These are phyloP conservation scores for Baorangia bicolor DNA, from an alignment of 768 basidiomycete genomes.

Conservation along the genomic window DNA sequence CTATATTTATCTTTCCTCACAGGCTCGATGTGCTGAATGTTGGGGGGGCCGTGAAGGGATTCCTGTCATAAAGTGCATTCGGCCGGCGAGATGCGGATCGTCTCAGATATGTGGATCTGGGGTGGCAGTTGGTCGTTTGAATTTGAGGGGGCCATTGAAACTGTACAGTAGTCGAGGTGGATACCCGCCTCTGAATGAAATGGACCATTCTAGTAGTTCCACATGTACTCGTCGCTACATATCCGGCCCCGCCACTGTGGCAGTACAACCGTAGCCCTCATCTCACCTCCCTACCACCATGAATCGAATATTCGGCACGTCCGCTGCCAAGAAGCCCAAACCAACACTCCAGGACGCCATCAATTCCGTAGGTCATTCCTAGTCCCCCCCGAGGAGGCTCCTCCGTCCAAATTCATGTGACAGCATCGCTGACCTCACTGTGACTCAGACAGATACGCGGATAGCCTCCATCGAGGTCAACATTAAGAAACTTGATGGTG, in stretches of 20 bases:
- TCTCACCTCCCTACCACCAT: constrained; percentile 36
- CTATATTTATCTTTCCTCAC: constrained; percentile 6
- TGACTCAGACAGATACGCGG: constrained; percentile 76
- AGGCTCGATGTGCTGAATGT: constrained; percentile 88
- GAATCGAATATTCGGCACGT: constrained; percentile 85
- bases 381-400: background rate
- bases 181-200: too few species aligned
- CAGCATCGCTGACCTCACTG: background rate
- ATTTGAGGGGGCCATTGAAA: background rate
- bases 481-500: constrained; percentile 93
- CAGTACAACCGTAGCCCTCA: background rate
- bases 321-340: constrained; percentile 78
- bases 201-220: too few species aligned
- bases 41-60: constrained; percentile 88
- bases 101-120: background rate
- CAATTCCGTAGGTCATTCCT: constrained; percentile 55
- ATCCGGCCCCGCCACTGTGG: background rate
- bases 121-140: background rate
- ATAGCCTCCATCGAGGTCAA: constrained; percentile 93
- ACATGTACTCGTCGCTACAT: too few species aligned
- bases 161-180: background rate
- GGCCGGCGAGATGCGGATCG: background rate
- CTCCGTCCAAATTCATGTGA: background rate
- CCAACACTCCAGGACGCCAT: constrained; percentile 93
- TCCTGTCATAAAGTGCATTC: constrained; percentile 52